Base-by-base conservation (phyloP, 2,329 filamentous ascomycete genomes). In the Colletotrichum costaricense region DNA sequence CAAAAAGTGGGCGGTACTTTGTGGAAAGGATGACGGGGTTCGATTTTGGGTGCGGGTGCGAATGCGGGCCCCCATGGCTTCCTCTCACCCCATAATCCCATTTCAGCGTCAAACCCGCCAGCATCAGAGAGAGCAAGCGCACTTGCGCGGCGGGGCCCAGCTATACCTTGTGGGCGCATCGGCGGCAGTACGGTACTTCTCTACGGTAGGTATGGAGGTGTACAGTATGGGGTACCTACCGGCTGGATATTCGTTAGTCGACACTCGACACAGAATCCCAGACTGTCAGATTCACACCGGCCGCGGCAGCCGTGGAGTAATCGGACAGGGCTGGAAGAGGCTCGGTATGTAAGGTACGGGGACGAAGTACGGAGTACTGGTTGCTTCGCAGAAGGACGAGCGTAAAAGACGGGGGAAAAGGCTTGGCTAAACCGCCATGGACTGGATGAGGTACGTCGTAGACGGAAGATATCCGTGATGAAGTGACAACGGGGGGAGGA, bases 11-110 rank as follows among this genome's bases (percentile, higher is more conserved):
- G 62, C 63, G 58, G 46, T 70, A 70, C 63, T 26, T 73, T 62
- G 42, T 28, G 52, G 33, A 42, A 42, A 64, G 63, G 63, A 67
- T 42, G 63, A 57, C 33, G 60, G 64, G 56, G 28, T 42, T 65
- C 38, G 60, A 26, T 52, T 46, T 26, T 49, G 26, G 28, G 33
- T 63, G 69, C 69, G 57, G 63, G 57, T 72, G 63, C 57, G 69
- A 68, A 30, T 72, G 57, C 64, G 69, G 64, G 58, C 69, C 64
- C 69, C 69, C 69, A 72, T 72, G 52, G 64, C 22, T 38, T 49
- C 28, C 19, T 9, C 38, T 16, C 62, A 16, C 62, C 68, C 55
- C 56, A 28, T 72, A 56, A 56, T 55, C 30, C 66, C 65, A 69
- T 64, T 60, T 72, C 59, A 69, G 69, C 69, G 65, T 58, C 64